Base-by-base conservation (phyloP, 176 grass and related monocot species). In the Cocos nucifera region DNA sequence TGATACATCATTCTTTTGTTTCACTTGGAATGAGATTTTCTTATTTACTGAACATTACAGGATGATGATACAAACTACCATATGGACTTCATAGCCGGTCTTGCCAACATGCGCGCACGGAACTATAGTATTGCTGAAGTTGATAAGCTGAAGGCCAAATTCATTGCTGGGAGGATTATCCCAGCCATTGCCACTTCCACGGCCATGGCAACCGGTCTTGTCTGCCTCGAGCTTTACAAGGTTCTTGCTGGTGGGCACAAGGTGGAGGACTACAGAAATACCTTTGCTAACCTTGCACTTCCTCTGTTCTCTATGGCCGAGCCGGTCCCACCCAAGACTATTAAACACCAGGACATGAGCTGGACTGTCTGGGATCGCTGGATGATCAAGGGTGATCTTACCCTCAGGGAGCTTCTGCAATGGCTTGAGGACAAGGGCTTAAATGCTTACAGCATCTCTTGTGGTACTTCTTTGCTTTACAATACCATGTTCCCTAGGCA, bases 1-100 rank as follows among this genome's bases (percentile, higher is more conserved):
- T 44, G 35, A 44, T 44, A 44, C 10, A 44, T 44, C 10, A 44
- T 44, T 44, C 35, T 12, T 44, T 44, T 44, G 35, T 44, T 44
- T 44, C 10, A 44, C 35, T 44, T 6, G 10, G 35, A 44, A 44
- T 14, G 1, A 44, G 35, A 44, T 53, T 71, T 17, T 26, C 54
- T 44, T 19, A 5, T 58, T 52, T 50, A 49, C 4, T 51, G 50
- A 44, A 58, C 54, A 58, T 35, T 82, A 48, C 76, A 95, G 90
- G 85, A 95, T 80, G 85, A 95, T 70, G 90, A 95, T 59, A 89
- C 85, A 61, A 95, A 95, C 70, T 95, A 83, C 62, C 90, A 95
- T 48, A 89, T 95, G 85, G 90, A 95, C 54, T 73, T 95, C 52
- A 95, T 95, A 59, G 82, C 90, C 57, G 85, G 85, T 4, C 81